phyloP scores from a whole-genome alignment of 163 green algal species.

The Prototheca wickerhamii region DNA sequence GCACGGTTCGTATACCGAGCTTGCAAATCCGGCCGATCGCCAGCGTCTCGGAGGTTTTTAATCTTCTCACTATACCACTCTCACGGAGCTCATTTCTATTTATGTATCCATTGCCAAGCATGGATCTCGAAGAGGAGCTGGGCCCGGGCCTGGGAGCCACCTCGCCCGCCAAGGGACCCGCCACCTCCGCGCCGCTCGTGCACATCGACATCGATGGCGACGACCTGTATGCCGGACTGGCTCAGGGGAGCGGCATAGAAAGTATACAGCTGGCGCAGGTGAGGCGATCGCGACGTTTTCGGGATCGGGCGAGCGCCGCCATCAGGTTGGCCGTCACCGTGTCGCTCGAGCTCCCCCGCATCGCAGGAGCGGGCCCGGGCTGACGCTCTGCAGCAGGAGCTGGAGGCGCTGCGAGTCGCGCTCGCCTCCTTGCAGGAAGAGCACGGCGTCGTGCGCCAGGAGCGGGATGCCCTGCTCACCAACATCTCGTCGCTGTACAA shows the following conservation, averaged over 20 bases:
- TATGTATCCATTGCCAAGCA: no score
- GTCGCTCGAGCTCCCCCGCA: neutral
- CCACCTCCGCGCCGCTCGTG: neutral
- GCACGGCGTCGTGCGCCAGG: conserved; percentile 9
- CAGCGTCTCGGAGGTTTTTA: no score
- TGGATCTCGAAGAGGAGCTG: neutral
- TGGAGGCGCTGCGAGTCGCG: neutral
- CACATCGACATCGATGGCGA: neutral
- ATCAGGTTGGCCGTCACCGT: no score
- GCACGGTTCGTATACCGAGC: no score
- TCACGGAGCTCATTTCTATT: no score
- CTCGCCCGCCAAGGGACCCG: neutral
- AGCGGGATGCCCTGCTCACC: conserved; percentile 31
- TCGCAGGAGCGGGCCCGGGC: neutral
- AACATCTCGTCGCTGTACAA: conserved; percentile 63
- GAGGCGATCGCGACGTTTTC: no score
- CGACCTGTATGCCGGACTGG: neutral
- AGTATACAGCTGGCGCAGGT: neutral
- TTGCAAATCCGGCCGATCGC: no score
- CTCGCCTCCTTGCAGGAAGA: neutral
- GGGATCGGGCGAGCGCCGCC: no score
- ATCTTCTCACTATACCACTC: no score
- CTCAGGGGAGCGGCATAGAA: neutral
- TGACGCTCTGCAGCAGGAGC: neutral
- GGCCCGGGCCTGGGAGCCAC: neutral